Evolutionary conservation across 306 rosid genomes (phyloP), one percentile per base, ranked within the genome.

Genomic region (Gastrolobium bilobum): DNA sequence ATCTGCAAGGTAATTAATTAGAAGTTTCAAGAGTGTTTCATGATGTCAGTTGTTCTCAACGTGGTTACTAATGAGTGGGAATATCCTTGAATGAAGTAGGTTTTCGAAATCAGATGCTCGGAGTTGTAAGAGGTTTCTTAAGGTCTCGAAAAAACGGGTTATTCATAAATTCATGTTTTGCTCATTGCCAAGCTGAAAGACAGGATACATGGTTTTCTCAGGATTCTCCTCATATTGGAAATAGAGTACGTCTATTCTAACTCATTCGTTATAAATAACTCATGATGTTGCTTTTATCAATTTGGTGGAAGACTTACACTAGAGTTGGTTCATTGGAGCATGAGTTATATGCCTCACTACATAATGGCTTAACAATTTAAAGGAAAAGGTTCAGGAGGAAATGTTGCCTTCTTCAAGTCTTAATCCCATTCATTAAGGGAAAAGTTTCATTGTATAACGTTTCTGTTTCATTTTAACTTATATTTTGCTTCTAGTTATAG

Each of bases 101-200:
- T 69, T 87, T 87, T 68, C 87, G 90, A 4, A 68, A 75, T 74
- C 77, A 77, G 47, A 87, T 87, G 87, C 79, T 87, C 34, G 42
- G 80, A 68, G 66, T 74, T 47, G 81, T 83, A 8, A 77, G 86
- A 44, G 63, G 86, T 59, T 87, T 87, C 85, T 84, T 84, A 7
- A 69, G 73, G 74, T 78, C 64, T 20, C 76, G 20, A 10, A 66
- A 81, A 73, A 87, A 87, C 3, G 90, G 90, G 35, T 51, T 84
- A 35, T 87, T 87, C 86, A 87, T 87, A 73, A 87, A 87, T 63
- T 84, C 90, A 1, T 87, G 87, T 50, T 87, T 87, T 0, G 73
- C 90, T 9, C 90, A 87, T 71, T 87, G 90, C 63, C 90, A 87
- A 63, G 43, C 87, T 30, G 90, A 87, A 74, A 84, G 87, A 68